These are phyloP conservation scores for Chlamydomonas applanata DNA, from an alignment of 139 green algal species.

Conservation along the genomic window DNA sequence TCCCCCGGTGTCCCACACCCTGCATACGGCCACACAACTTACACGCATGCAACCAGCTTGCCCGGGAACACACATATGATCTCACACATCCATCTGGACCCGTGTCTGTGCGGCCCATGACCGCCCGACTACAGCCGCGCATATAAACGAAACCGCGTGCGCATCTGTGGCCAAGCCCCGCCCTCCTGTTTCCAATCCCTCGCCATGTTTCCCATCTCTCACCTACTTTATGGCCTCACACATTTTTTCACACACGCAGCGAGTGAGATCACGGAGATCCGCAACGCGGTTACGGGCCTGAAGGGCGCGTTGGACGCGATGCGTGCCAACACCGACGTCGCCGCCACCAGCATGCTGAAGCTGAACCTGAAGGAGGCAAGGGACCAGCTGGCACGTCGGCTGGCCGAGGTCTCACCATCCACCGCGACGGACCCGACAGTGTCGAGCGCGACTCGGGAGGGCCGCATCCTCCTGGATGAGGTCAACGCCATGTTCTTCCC, in stretches of 20 bases:
- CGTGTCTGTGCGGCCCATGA: no score
- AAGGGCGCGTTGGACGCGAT: slow-evolving; percentile 51
- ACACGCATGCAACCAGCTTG: no score
- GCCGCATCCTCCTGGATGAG: slow-evolving; percentile 50
- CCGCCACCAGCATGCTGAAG: slow-evolving; percentile 43
- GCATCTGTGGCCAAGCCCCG: neutral
- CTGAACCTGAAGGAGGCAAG: slow-evolving; percentile 65
- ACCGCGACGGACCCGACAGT: slow-evolving; percentile 35
- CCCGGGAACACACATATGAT: no score
- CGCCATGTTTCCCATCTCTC: neutral
- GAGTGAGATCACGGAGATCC: slow-evolving; percentile 65
- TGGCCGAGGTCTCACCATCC: slow-evolving; percentile 44
- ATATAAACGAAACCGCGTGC: no score
- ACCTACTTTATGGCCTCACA: neutral
- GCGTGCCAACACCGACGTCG: slow-evolving; percentile 48
- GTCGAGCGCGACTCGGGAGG: slow-evolving; percentile 47
- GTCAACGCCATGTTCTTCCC: slow-evolving; percentile 38
- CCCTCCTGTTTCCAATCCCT: neutral
- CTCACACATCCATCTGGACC: no score
- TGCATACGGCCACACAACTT: no score
- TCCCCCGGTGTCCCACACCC: no score
- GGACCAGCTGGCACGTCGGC: slow-evolving; percentile 46
- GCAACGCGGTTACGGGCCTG: slow-evolving; percentile 48
- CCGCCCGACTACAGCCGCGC: no score
- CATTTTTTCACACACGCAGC: slow-evolving; percentile 25